phyloP scores from a whole-genome alignment of 306 rosid genomes.

The Sindora glabra region DNA sequence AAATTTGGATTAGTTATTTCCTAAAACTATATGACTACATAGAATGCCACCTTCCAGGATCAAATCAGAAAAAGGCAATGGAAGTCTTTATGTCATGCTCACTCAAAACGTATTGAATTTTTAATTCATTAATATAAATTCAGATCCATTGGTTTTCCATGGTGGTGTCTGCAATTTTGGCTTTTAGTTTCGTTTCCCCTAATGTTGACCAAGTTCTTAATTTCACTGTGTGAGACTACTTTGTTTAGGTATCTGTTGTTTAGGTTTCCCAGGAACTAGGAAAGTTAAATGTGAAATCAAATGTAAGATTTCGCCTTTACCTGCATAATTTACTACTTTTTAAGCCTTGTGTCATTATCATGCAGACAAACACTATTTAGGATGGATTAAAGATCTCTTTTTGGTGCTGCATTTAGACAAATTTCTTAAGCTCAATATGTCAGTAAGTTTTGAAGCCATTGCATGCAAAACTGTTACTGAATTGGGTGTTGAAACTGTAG shows the following conservation, averaged over 20 bases:
- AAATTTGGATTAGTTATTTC: background rate
- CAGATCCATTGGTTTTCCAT: too few relatives aligned
- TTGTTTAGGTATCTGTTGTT: background rate
- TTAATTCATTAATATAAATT: background rate
- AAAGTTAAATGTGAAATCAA: background rate
- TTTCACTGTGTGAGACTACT: too few relatives aligned
- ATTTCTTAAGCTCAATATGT: background rate
- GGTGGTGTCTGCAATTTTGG: too few relatives aligned
- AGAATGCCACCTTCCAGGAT: background rate
- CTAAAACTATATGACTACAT: background rate
- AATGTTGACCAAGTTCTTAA: background rate
- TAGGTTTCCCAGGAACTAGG: background rate
- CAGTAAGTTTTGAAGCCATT: background rate
- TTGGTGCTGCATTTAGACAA: background rate
- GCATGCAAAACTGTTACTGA: background rate
- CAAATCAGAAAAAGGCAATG: too few relatives aligned
- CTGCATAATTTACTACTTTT: background rate
- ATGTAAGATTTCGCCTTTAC: background rate
- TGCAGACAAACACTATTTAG: too few relatives aligned
- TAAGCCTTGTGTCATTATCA: background rate
- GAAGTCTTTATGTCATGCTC: background rate
- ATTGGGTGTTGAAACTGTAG: too few relatives aligned
- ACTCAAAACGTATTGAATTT: background rate
- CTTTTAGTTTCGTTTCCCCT: too few relatives aligned
- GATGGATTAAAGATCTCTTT: too few relatives aligned